Conservation (phyloP, 306 rosid genomes). For the Mimosa pudica region DNA sequence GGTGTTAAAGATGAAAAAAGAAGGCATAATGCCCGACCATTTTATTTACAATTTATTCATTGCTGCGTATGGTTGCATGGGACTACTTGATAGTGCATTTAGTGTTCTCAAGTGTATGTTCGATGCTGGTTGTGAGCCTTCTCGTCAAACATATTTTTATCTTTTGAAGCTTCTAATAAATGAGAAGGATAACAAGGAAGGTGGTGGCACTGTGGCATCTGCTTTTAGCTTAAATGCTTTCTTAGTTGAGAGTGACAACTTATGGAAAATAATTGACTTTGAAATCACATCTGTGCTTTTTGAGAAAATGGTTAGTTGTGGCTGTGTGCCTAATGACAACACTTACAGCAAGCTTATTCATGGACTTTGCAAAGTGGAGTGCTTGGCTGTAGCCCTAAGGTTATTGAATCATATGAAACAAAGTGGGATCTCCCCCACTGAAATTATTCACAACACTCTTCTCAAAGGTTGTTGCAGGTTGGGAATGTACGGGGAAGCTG, state of each 20-base stretch:
- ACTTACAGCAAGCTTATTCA: constrained; percentile 68
- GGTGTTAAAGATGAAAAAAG: constrained; percentile 56
- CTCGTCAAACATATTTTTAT: constrained; percentile 54
- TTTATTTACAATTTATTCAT: constrained; percentile 57
- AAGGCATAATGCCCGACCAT: constrained; percentile 66
- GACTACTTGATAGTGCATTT: constrained; percentile 67
- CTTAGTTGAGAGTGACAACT: constrained; percentile 38
- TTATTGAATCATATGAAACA: constrained; percentile 63
- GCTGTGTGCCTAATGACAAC: constrained; percentile 62
- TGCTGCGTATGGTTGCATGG: constrained; percentile 60
- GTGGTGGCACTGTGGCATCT: constrained; percentile 29
- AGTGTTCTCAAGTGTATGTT: constrained; percentile 70
- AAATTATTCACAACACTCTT: constrained; percentile 59
- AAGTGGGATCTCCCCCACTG: constrained; percentile 56
- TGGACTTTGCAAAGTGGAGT: constrained; percentile 70
- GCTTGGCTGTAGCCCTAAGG: constrained; percentile 49
- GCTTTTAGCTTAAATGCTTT: constrained; percentile 39
- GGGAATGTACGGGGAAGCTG: constrained; percentile 60
- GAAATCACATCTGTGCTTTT: constrained; percentile 55
- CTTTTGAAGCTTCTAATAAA: constrained; percentile 65
- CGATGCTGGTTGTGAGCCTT: constrained; percentile 68
- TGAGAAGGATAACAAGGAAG: constrained; percentile 38
- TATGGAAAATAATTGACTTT: constrained; percentile 68
- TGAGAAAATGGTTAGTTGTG: constrained; percentile 64
- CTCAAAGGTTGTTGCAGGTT: constrained; percentile 63